phyloP scores from a whole-genome alignment of 2,329 filamentous ascomycete species.

The Hypoxylon sp. region DNA sequence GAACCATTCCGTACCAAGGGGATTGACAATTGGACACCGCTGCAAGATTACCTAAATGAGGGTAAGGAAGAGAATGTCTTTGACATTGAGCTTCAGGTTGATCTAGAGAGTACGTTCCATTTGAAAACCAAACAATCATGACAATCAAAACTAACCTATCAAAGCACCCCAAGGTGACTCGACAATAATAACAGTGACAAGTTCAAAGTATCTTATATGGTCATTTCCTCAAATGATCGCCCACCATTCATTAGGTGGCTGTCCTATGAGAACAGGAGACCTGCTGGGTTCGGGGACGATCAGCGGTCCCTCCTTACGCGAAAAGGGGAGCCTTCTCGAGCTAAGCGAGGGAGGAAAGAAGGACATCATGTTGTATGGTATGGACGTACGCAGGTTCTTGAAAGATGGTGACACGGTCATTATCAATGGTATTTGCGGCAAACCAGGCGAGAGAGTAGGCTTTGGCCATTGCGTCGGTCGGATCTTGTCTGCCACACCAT shows the following conservation, averaged over 20 bases:
- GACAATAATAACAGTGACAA: constrained; percentile 68
- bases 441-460: constrained; percentile 50
- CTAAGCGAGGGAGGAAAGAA: constrained; percentile 56
- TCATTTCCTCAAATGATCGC: constrained; percentile 86
- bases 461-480: constrained; percentile 55
- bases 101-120: constrained; percentile 61
- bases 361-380: constrained; percentile 51
- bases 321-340: constrained; percentile 57
- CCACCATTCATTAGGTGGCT: constrained; percentile 80
- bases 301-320: constrained; percentile 51
- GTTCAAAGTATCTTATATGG: constrained; percentile 75
- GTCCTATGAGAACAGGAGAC: constrained; percentile 77
- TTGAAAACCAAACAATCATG: neutral
- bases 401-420: constrained; percentile 57
- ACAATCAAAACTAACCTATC: constrained; percentile 22
- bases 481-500: constrained; percentile 40
- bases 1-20: constrained; percentile 59
- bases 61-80: constrained; percentile 66
- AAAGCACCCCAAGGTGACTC: constrained; percentile 56
- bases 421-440: constrained; percentile 50
- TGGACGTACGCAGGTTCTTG: constrained; percentile 54
- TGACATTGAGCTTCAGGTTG: constrained; percentile 74
- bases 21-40: constrained; percentile 46
- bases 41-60: constrained; percentile 64
- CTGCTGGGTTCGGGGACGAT: constrained; percentile 83